Base-by-base conservation (phyloP, 345 rosid genomes). In the Eucalyptus viminalis region DNA sequence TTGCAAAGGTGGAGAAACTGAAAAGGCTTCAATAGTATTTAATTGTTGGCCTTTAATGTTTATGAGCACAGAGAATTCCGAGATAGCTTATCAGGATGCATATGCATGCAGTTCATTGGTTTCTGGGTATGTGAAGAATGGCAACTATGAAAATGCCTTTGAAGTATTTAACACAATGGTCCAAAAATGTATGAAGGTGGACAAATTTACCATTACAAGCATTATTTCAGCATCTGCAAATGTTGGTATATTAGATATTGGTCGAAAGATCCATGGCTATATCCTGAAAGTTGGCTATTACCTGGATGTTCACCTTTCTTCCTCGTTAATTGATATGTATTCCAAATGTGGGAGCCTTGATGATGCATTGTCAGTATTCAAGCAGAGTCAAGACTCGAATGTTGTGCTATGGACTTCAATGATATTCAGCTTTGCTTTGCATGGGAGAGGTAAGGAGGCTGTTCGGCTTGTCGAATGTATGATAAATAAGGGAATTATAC, bases 311-410 rank as follows among this genome's bases (percentile, higher is more conserved):
- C 92, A 92, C 87, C 88, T 93, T 80, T 87, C 86, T 47, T 94
- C 96, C 86, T 92, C 95, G 5, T 90, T 95, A 29, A 86, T 94
- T 80, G 94, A 93, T 89, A 94, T 94, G 95, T 93, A 94, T 83
- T 90, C 93, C 67, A 94, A 94, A 91, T 93, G 94, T 87, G 96
- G 95, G 83, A 91, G 91, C 90, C 87, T 95, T 37, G 86, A 86
- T 27, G 95, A 92, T 90, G 93, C 95, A 29, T 24, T 53, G 87
- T 89, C 87, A 86, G 86, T 93, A 62, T 95, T 95, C 86, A 51
- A 90, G 58, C 90, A 89, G 88, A 89, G 87, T 49, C 87, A 58
- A 72, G 89, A 91, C 86, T 43, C 11, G 29, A 91, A 91, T 85
- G 91, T 93, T 69, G 95, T 91, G 45, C 49, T 92, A 40, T 94